Base-by-base conservation (phyloP, 306 rosid species). In the Gynostemma pentaphyllum region DNA sequence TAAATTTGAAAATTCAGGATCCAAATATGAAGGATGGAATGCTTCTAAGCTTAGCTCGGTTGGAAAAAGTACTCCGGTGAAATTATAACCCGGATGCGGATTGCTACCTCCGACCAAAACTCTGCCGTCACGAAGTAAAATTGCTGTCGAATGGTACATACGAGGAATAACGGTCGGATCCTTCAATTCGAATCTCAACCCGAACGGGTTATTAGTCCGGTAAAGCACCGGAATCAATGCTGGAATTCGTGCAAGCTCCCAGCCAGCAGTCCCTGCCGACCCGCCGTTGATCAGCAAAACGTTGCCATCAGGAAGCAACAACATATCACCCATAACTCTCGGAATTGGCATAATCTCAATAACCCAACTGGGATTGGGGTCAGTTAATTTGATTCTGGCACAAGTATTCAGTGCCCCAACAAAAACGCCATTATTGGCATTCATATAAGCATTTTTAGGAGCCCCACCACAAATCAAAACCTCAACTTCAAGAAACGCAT, bases 31-130 rank as follows among this genome's bases (percentile, higher is more conserved):
- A 26, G 68, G 68, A 63, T 29, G 37, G 18, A 63, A 63, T 45
- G 68, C 68, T 44, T 63, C 68, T 44, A 63, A 44, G 41, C 68
- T 44, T 12, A 63, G 42, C 7, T 63, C 68, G 24, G 54, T 63
- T 18, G 54, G 68, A 44, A 63, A 63, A 44, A 27, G 68, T 11
- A 69, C 80, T 0, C 73, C 66, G 0, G 24, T 32, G 52, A 82
- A 82, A 5, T 41, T 45, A 42, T 82, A 82, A 2, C 45, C 50
- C 0, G 46, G 1, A 22, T 79, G 78, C 22, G 87, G 84, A 36
- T 82, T 82, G 52, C 87, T 79, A 0, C 87, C 87, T 0, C 70
- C 78, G 1, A 82, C 82, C 0, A 79, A 63, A 0, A 82, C 78
- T 3, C 84, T 78, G 0, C 80, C 84, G 5, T 82, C 84, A 0